phyloP scores from a whole-genome alignment of 805 yeast genomes.

The Candida endomychidarum region DNA sequence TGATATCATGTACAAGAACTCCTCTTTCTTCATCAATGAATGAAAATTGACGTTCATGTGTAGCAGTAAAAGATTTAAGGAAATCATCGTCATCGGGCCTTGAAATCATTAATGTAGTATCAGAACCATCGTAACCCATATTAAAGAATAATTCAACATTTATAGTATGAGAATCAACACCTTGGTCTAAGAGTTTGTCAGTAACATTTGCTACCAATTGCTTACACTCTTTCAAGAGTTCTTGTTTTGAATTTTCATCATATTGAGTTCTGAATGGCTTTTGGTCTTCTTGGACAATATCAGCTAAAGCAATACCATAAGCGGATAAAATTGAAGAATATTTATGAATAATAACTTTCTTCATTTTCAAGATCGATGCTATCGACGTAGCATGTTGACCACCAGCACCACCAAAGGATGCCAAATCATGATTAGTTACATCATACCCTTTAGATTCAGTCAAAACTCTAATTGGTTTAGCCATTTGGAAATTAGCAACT shows the following conservation, averaged over 20 bases:
- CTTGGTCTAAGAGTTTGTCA: conserved; percentile 13
- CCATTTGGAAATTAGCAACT: conserved; percentile 33
- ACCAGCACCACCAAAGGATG: conserved; percentile 36
- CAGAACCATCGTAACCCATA: conserved; percentile 22
- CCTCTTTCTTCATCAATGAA: conserved; percentile 55
- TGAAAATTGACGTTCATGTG: conserved; percentile 72
- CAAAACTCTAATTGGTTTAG: conserved; percentile 30
- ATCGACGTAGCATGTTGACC: conserved; percentile 28
- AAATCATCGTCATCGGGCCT: conserved; percentile 28
- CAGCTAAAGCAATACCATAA: conserved; percentile 33
- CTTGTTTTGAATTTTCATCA: conserved; percentile 29
- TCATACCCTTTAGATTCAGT: conserved; percentile 33
- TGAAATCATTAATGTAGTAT: conserved; percentile 24
- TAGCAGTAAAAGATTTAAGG: conserved; percentile 45
- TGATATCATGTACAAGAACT: conserved; percentile 66
- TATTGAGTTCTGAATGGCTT: conserved; percentile 39
- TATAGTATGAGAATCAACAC: conserved; percentile 10
- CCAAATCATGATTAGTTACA: conserved; percentile 27
- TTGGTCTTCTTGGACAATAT: conserved; percentile 33
- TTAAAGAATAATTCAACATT: conserved; percentile 13
- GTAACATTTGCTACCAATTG: conserved; percentile 11
- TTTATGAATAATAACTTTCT: conserved; percentile 29
- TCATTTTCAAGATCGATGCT: conserved; percentile 27
- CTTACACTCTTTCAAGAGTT: conserved; percentile 18
- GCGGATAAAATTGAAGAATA: conserved; percentile 33